Base-by-base conservation (phyloP, 495 filamentous ascomycete species). In the Penicillium antarcticum region DNA sequence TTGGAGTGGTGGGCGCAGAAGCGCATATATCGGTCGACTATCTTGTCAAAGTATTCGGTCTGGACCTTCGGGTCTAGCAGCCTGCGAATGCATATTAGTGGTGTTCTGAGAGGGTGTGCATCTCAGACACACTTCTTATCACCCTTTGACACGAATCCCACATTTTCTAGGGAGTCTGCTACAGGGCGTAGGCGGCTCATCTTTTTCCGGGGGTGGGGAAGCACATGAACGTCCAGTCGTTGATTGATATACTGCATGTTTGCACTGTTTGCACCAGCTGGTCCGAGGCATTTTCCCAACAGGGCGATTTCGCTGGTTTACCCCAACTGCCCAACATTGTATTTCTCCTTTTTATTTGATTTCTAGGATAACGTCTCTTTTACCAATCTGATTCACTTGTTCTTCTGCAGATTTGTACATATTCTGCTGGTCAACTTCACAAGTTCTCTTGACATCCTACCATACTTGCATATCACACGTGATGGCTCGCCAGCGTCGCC, bases 61-160 rank as follows among this genome's bases (percentile, higher is more conserved):
- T 97, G 91, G 12, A 75, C 77, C 63, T 85, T 87, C 57, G 79
- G 72, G 53, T 90, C 84, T 42, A 92, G 79, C 24, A 96, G 76
- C 61, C 91, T 96, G 53, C 46, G 16, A 38, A n/a, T 19, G 17
- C 36, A 16, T 32, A 55, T 55, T 34, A 57, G 44, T 44, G 29
- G 16, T 21, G n/a, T 14, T 51, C 10, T 23, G 19, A 26, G n/a
- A 2, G 14, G 45, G 18, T 36, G 33, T 14, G 5, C 3, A 45
- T 32, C 1, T 33, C n/a, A 9, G 43, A 49, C 75, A 45, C 68
- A 84, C 84, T 83, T 84, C 39, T 67, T 87, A 63, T 97, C 92
- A 10, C 92, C 92, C 61, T 95, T 96, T 0, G 91, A 95, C 14
- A 88, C 88, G 54, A 95, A 77, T 2, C 91, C 92, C 50, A 91